A percentile compares a stretch with the other conserved stretches of the same genome.
Evolutionary conservation across 257 asterid genomes (phyloP).

Genomic region (Fraxinus excelsior): DNA sequence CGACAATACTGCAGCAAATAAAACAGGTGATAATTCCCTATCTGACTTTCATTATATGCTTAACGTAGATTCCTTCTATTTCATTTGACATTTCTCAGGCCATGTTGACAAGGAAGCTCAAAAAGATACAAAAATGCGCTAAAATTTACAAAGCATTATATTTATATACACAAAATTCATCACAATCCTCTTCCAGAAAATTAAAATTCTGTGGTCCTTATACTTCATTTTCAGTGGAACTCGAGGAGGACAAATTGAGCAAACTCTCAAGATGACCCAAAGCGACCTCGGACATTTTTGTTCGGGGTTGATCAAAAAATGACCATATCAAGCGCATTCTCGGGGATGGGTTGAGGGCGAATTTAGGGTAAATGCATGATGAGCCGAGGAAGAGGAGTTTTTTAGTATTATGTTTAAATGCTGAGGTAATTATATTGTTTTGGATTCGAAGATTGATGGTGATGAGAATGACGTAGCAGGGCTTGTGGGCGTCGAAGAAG

Average conservation of each 20-base stretch:
- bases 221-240: neutral
- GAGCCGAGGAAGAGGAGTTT: slow-evolving; percentile 49
- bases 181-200: neutral
- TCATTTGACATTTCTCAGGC: neutral
- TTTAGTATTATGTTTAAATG: slow-evolving; percentile 28
- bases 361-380: slow-evolving; percentile 51
- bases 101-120: neutral
- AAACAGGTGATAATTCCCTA: too few relatives aligned
- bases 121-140: neutral
- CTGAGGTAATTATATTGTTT: slow-evolving; percentile 39
- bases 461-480: slow-evolving; percentile 48
- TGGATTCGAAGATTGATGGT: slow-evolving; percentile 50
- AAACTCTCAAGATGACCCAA: too few relatives aligned
- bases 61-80: neutral
- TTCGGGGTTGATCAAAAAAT: too few relatives aligned
- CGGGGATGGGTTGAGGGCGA: slow-evolving; percentile 49
- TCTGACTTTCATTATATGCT: too few relatives aligned
- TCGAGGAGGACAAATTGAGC: too few relatives aligned
- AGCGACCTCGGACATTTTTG: too few relatives aligned
- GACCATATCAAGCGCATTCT: slow-evolving; percentile 21
- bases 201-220: neutral
- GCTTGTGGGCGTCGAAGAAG: slow-evolving; percentile 41
- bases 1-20: too few relatives aligned
- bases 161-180: neutral
- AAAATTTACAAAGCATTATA: neutral